Conservation (phyloP, 2,329 filamentous ascomycete species). For the Cylindrodendrum hubeiense region DNA sequence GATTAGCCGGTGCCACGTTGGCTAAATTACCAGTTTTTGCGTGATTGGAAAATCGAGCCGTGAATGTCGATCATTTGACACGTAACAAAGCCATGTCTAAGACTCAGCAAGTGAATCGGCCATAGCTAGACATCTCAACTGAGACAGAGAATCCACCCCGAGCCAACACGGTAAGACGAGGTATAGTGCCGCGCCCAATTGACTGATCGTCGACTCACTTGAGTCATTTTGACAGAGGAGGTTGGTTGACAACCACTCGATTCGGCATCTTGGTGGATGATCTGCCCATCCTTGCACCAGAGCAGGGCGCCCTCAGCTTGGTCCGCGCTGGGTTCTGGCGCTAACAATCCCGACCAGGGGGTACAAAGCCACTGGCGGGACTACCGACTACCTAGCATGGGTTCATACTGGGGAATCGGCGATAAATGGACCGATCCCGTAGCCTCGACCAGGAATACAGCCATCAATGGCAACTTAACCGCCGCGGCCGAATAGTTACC, state of each 20-base stretch:
- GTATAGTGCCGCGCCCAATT: background rate
- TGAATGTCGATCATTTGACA: constrained; percentile 29
- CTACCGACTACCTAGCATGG: too few species aligned
- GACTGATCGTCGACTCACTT: constrained; percentile 13
- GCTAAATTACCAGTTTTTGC: background rate
- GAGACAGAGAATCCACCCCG: constrained; percentile 32
- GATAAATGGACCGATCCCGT: too few species aligned
- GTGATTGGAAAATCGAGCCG: constrained; percentile 31
- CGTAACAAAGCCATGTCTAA: constrained; percentile 8
- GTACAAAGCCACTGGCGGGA: too few species aligned
- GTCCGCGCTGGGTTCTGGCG: too few species aligned
- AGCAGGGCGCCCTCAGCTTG: background rate
- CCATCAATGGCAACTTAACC: too few species aligned
- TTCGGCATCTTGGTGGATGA: constrained; percentile 20
- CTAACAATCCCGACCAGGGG: too few species aligned
- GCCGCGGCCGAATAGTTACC: background rate
- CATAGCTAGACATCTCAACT: constrained; percentile 35
- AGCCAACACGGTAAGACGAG: background rate
- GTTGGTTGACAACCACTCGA: constrained; percentile 28
- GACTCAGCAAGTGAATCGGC: background rate
- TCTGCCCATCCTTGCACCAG: background rate
- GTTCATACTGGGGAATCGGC: too few species aligned
- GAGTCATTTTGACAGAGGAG: constrained; percentile 34
- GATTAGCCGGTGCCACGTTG: background rate
- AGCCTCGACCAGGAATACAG: too few species aligned